A percentile compares a stretch with the other conserved stretches of the same genome.
Conservation (phyloP, 2,329 filamentous ascomycete species). For the Fusarium sarcochroum region DNA sequence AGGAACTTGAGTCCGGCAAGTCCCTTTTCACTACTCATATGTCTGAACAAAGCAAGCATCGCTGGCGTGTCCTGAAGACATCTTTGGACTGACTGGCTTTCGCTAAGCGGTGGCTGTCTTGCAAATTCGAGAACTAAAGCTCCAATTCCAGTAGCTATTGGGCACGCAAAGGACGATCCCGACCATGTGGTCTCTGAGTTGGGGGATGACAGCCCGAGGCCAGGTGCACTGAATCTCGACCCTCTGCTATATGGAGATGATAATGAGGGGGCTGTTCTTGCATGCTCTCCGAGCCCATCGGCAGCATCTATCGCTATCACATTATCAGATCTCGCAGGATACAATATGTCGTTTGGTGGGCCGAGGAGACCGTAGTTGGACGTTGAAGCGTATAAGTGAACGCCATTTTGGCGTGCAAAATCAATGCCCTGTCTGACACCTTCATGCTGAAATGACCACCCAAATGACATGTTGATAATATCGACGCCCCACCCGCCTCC, state of each 20-base stretch:
- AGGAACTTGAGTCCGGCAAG: not conserved
- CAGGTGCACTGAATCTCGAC: not conserved
- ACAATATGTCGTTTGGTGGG: not conserved
- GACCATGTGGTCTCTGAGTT: not conserved
- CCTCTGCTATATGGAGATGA: not conserved
- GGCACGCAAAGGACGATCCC: not conserved
- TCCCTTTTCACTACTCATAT: not conserved
- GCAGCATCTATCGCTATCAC: not conserved
- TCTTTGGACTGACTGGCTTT: not conserved
- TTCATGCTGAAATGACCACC: not conserved
- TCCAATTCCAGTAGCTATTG: not conserved
- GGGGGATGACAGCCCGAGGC: not conserved
- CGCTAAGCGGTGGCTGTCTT: not conserved
- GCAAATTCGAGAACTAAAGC: not conserved
- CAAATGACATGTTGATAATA: slow-evolving; percentile 4
- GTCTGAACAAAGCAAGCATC: not conserved
- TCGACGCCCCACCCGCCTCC: not conserved
- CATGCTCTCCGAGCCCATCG: not conserved
- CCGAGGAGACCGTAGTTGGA: not conserved
- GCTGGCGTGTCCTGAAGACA: not conserved
- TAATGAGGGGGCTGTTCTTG: not conserved
- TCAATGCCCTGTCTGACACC: not conserved
- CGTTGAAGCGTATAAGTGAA: not conserved
- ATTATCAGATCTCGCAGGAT: not conserved
- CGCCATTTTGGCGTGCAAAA: not conserved